Evolutionary conservation across 2,329 filamentous ascomycete species (phyloP), one percentile per base, ranked within the genome.

Genomic region (Magnaporthiopsis rhizophila): DNA sequence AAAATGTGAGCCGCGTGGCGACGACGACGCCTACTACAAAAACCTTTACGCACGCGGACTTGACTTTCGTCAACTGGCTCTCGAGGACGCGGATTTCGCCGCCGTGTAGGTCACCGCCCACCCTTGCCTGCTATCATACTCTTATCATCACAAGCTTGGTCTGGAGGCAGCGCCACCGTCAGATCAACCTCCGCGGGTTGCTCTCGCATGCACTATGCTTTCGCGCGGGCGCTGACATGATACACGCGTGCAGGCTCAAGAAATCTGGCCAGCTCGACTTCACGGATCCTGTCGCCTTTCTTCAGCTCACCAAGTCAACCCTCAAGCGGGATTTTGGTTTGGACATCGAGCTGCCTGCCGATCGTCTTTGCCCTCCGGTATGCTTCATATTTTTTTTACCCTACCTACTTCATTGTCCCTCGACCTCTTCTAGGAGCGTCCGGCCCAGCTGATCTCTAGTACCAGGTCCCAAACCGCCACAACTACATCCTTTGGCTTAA

Each of bases 401-500:
- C 32, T 5, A 4, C 32, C 32, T 34, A 5, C 32, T 4, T 36
- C 2, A 36, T 36, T 5, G 6, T 36, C 34, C 34, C 34, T 9
- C 34, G 9, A 12, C 11, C 34, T 36, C 12, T 36, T 36, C 34
- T 32, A 3, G 4, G 11, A 11, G 50, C n/a, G 7, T 9, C 3
- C 21, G 59, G 28, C 38, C 53, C 28, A n/a, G 45, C 38, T 58
- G 12, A 59, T 28, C 50, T 53, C 21, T 6, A 53, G n/a, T 53
- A 28, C 50, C 34, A 63, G 61, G 61, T 62, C 1, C 81, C 83
- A 0, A 85, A 85, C 66, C 86, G 92, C 62, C 88, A 96, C 74
- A 95, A 94, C 72, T 99, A 99, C 74, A 86, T 98, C 26, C 79
- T 93, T 11, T 98, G 93, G 92, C 79, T 98, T 1, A 92, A 96